Conservation (phyloP, 345 rosid genomes). For the Diplotaxis tenuifolia region DNA sequence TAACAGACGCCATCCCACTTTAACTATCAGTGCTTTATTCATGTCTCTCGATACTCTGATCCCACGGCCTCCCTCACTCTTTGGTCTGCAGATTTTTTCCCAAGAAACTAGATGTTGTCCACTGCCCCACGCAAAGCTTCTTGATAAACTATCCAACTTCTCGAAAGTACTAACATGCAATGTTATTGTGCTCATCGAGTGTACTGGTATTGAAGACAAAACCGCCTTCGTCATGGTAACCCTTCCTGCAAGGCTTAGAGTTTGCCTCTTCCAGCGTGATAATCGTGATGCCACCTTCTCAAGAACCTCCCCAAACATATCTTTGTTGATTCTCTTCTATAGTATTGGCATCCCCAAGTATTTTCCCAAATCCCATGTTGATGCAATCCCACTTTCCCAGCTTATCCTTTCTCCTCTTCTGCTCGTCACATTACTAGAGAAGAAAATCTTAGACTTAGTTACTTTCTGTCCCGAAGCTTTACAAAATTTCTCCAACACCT, state of each 20-base stretch:
- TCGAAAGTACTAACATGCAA: neutral
- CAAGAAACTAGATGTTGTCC: no score
- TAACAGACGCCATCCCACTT: neutral
- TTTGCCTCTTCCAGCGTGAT: neutral
- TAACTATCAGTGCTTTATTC: no score
- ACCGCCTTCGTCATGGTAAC: no score
- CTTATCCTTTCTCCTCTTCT: neutral
- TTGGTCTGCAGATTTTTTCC: neutral
- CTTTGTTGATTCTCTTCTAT: neutral
- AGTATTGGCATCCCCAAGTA: neutral
- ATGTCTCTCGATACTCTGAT: no score
- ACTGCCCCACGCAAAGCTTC: neutral
- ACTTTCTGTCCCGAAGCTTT: neutral
- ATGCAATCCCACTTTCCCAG: neutral
- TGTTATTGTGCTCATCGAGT: neutral
- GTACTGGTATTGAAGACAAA: neutral
- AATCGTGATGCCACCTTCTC: neutral
- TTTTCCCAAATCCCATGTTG: neutral
- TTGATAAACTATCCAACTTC: neutral
- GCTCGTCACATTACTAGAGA: neutral
- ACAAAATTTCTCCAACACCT: neutral
- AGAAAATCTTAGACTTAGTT: neutral
- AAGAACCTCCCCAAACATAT: neutral
- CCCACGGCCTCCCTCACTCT: neutral
- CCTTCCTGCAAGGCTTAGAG: neutral